A percentile compares a stretch with the other conserved stretches of the same genome.
Evolutionary conservation across 495 filamentous ascomycete species (phyloP).

Genomic region (Trichocladium uniseriatum): DNA sequence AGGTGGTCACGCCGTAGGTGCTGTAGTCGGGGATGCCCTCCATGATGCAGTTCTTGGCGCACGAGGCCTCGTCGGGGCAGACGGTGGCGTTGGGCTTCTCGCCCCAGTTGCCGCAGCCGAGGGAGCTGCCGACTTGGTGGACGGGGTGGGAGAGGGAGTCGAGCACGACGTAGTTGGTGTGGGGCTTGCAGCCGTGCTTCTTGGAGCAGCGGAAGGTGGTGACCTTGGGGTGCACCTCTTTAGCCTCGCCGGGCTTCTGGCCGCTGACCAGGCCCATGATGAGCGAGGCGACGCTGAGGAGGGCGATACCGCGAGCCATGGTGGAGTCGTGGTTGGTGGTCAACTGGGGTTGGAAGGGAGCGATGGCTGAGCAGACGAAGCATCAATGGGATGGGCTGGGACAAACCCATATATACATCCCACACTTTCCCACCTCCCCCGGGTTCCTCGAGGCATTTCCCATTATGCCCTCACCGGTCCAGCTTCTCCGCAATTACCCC

Average conservation of each 20-base stretch:
- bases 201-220: constrained; percentile 48
- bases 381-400: no score
- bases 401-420: background rate
- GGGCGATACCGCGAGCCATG: constrained; percentile 12
- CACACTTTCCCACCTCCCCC: background rate
- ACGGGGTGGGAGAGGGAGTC: constrained; percentile 38
- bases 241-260: constrained; percentile 17
- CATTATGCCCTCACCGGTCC: background rate
- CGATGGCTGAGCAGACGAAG: no score
- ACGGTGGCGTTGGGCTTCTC: constrained; percentile 24
- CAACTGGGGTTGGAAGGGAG: background rate
- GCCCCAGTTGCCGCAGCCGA: constrained; percentile 44
- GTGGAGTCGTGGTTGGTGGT: background rate
- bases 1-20: constrained; percentile 36
- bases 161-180: constrained; percentile 47
- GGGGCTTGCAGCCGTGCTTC: constrained; percentile 42
- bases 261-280: constrained; percentile 12
- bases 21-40: constrained; percentile 42
- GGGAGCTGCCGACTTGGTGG: constrained; percentile 10
- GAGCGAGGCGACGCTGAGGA: constrained; percentile 14
- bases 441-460: no score
- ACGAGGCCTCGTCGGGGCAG: constrained; percentile 40
- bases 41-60: constrained; percentile 43
- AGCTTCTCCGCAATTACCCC: background rate
- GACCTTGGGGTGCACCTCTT: constrained; percentile 45